phyloP scores from a whole-genome alignment of 305 asterid species.

The Fraxinus latifolia region DNA sequence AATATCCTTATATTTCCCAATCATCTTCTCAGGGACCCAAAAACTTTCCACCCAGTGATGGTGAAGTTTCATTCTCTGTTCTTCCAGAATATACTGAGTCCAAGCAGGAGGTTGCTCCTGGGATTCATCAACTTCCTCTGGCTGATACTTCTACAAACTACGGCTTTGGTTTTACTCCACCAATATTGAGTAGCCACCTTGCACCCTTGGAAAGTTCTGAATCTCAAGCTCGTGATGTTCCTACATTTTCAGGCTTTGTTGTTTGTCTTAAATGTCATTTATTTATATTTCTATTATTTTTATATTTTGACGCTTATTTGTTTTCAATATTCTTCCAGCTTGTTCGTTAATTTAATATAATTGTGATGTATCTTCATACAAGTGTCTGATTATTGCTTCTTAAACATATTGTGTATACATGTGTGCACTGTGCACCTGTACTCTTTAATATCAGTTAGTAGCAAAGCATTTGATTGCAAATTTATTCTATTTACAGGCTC shows the following conservation, averaged over 20 bases:
- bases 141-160: conserved; percentile 59
- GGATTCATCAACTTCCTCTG: conserved; percentile 50
- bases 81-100: conserved; percentile 49
- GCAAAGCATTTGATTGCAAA: conserved; percentile 15
- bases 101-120: conserved; percentile 54
- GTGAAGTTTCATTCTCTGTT: conserved; percentile 48
- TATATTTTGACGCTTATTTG: conserved; percentile 4
- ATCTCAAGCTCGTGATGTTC: conserved; percentile 65
- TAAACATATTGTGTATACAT: conserved; percentile 2
- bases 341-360: background rate
- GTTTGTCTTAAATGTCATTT: conserved; percentile 42
- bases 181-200: conserved; percentile 54
- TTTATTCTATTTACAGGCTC: conserved; percentile 51
- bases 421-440: background rate
- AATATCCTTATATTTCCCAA: conserved; percentile 45
- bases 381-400: conserved; percentile 18
- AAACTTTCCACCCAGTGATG: conserved; percentile 41
- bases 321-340: conserved; percentile 3
- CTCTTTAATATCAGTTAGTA: background rate
- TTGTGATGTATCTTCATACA: background rate
- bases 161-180: conserved; percentile 61
- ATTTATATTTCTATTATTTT: conserved; percentile 16
- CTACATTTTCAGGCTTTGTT: conserved; percentile 62
- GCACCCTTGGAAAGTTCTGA: conserved; percentile 68
- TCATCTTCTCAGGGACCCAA: conserved; percentile 49